phyloP scores from a whole-genome alignment of 1,284 basidiomycete genomes.

The Rhodotorula mucilaginosa region DNA sequence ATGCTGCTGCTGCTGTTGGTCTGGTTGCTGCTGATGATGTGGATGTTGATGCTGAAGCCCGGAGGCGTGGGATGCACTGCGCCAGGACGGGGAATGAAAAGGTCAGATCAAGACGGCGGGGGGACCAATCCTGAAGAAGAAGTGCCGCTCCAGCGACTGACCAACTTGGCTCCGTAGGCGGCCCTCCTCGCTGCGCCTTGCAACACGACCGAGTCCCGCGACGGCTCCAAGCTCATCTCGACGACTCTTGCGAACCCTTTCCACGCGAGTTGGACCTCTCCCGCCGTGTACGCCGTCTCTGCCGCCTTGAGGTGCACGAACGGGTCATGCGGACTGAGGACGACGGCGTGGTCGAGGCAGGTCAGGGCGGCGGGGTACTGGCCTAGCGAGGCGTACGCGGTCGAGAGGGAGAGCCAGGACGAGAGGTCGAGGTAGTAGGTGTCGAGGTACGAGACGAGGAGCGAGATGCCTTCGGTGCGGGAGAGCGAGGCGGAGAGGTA shows the following conservation, averaged over 20 bases:
- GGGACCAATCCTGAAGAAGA: no score
- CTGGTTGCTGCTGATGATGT: no score
- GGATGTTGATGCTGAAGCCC: neutral
- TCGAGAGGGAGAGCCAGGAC: conserved; percentile 89
- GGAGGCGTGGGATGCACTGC: conserved; percentile 16
- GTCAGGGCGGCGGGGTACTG: conserved; percentile 71
- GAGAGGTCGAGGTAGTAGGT: conserved; percentile 90
- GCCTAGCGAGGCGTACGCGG: conserved; percentile 74
- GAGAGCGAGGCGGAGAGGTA: conserved; percentile 37
- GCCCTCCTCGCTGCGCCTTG: conserved; percentile 54
- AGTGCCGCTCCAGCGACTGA: conserved; percentile 45
- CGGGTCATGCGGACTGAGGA: conserved; percentile 79
- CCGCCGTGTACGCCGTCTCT: conserved; percentile 79
- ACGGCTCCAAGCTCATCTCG: conserved; percentile 64
- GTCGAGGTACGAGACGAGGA: conserved; percentile 78
- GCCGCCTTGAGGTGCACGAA: conserved; percentile 78
- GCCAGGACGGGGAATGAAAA: neutral
- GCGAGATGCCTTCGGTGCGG: conserved; percentile 60
- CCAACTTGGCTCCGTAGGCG: conserved; percentile 83
- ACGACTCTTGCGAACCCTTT: conserved; percentile 77
- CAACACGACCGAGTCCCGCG: conserved; percentile 34
- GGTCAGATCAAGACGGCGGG: conserved; percentile 45
- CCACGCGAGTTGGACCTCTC: conserved; percentile 66
- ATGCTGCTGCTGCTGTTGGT: no score
- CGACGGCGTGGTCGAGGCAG: conserved; percentile 73